These are phyloP conservation scores for Pseudogymnoascus verrucosus DNA, from an alignment of 2,329 filamentous ascomycete species.

Conservation along the genomic window DNA sequence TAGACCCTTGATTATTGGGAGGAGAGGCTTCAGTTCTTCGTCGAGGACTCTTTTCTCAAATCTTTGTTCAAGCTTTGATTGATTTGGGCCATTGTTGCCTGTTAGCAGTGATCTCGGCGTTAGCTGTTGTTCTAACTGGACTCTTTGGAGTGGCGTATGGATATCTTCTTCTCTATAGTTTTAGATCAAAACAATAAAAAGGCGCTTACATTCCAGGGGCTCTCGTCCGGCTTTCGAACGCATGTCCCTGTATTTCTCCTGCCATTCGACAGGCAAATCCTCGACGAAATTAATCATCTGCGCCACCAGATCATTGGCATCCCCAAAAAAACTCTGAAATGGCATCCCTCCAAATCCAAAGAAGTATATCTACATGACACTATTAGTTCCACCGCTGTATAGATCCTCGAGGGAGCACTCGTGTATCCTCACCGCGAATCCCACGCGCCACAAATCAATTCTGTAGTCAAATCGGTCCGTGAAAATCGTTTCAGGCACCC, in stretches of 20 bases:
- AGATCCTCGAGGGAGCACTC: neutral
- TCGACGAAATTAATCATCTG: constrained; percentile 16
- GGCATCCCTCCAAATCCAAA: constrained; percentile 11
- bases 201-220: neutral
- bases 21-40: neutral
- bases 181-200: neutral
- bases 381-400: neutral
- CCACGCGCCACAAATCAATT: constrained; percentile 22
- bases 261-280: constrained; percentile 15
- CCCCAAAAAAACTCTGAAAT: constrained; percentile 7
- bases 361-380: constrained; percentile 15
- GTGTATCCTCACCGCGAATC: constrained; percentile 3
- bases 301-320: constrained; percentile 4
- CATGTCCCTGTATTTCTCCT: constrained; percentile 12
- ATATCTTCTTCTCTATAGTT: neutral
- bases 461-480: constrained; percentile 19
- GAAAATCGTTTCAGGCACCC: constrained; percentile 23
- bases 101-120: neutral
- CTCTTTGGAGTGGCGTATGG: neutral
- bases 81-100: neutral
- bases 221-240: neutral
- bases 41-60: neutral
- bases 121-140: neutral
- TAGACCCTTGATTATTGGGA: neutral
- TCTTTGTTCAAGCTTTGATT: constrained; percentile 11